Conservation (phyloP, 176 grass and related monocot species). For the Carex kokanica region DNA sequence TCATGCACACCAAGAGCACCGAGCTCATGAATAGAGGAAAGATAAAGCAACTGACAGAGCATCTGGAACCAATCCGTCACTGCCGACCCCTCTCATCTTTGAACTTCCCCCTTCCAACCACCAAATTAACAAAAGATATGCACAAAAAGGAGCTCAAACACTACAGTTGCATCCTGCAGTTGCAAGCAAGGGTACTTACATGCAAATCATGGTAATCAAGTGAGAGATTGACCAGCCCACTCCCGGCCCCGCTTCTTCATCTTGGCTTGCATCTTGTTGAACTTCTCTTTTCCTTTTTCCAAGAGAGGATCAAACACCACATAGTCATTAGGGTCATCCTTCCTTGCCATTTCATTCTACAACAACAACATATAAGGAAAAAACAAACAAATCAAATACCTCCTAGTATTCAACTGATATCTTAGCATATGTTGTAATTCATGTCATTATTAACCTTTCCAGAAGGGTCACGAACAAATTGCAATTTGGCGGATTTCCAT, state of each 20-base stretch:
- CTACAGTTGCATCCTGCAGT: background rate
- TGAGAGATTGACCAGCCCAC: constrained; percentile 99
- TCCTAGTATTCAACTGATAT: constrained; percentile 1
- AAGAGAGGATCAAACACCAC: constrained; percentile 89
- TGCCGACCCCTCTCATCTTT: no score
- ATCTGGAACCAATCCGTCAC: background rate
- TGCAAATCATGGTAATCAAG: constrained; percentile 43
- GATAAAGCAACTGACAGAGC: background rate
- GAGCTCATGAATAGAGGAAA: background rate
- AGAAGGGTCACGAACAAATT: constrained; percentile 55
- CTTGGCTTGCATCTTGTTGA: constrained; percentile 95
- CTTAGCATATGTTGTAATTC: background rate
- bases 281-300: constrained; percentile 97
- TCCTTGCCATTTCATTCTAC: constrained; percentile 67
- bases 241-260: constrained; percentile 69
- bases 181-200: background rate
- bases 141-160: background rate
- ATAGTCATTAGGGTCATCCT: constrained; percentile 92
- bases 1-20: background rate
- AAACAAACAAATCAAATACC: constrained; percentile 1
- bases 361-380: background rate
- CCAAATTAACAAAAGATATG: no score
- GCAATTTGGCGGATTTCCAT: constrained; percentile 59
- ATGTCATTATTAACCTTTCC: constrained; percentile 36
- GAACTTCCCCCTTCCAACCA: no score